Evolutionary conservation across 164 flowering plant genomes (phyloP).

Genomic region (Aristolochia fimbriata): DNA sequence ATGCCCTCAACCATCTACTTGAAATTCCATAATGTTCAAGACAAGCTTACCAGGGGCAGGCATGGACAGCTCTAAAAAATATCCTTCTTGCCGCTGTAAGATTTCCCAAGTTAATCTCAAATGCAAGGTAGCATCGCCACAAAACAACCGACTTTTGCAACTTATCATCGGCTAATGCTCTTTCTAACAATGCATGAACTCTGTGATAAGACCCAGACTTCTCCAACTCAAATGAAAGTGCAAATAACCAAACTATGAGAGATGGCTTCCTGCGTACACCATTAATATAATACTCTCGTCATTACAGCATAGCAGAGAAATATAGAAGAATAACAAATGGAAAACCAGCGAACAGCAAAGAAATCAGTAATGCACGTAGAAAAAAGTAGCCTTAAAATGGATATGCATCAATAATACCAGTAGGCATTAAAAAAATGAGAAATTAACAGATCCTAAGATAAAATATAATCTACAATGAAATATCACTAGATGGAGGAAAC

Average conservation of each 20-base stretch:
- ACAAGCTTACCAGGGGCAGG: constrained; percentile 84
- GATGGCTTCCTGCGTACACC: constrained; percentile 68
- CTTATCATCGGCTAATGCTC: constrained; percentile 54
- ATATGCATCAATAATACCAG: no score
- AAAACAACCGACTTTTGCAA: constrained; percentile 53
- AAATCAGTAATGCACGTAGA: no score
- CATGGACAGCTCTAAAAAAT: constrained; percentile 86
- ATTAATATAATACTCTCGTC: not conserved
- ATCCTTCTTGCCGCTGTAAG: constrained; percentile 62
- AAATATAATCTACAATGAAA: no score
- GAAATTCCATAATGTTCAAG: not conserved
- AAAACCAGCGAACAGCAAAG: no score
- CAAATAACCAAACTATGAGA: constrained; percentile 51
- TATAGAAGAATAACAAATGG: no score
- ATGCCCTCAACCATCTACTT: not conserved
- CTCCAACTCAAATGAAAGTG: constrained; percentile 59
- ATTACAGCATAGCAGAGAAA: no score
- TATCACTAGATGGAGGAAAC: no score
- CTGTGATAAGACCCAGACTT: constrained; percentile 58
- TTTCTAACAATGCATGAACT: constrained; percentile 77
- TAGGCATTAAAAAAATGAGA: no score
- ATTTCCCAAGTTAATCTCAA: constrained; percentile 45
- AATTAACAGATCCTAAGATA: no score
- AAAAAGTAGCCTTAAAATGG: no score
- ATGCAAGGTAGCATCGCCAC: constrained; percentile 80